phyloP scores from a whole-genome alignment of 2,329 filamentous ascomycete genomes.

The Chrysoporthe cubensis region DNA sequence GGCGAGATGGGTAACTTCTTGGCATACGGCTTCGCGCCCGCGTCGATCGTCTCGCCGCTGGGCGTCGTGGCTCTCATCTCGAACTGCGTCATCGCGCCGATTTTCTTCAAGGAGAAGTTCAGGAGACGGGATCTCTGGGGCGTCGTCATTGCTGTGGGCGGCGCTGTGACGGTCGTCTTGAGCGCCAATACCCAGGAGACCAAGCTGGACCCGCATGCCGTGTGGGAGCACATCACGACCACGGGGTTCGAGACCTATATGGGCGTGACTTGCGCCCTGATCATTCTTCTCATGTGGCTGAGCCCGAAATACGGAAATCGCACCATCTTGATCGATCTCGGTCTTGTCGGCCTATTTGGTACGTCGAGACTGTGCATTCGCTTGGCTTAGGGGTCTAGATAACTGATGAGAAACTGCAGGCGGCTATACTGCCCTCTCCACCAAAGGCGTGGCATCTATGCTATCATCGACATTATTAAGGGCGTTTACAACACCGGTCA shows the following conservation, averaged over 20 bases:
- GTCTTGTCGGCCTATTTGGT: conserved; percentile 93
- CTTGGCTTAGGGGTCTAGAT: conserved; percentile 12
- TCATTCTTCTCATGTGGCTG: conserved; percentile 76
- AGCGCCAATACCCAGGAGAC: conserved; percentile 89
- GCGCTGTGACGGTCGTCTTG: conserved; percentile 89
- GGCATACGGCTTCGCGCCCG: conserved; percentile 95
- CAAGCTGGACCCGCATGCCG: conserved; percentile 86
- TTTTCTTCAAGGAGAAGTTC: conserved; percentile 91
- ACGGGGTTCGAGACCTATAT: conserved; percentile 93
- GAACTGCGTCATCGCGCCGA: conserved; percentile 94
- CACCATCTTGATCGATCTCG: conserved; percentile 89
- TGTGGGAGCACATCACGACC: conserved; percentile 85
- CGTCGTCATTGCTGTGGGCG: conserved; percentile 82
- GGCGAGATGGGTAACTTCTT: conserved; percentile 96
- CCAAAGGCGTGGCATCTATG: conserved; percentile 94
- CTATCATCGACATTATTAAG: conserved; percentile 88
- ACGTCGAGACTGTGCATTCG: conserved; percentile 39
- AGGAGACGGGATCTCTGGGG: conserved; percentile 84
- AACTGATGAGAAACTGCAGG: conserved; percentile 50
- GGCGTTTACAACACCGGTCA: conserved; percentile 88
- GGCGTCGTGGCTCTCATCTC: conserved; percentile 96
- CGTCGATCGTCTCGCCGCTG: conserved; percentile 93
- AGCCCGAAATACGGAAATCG: conserved; percentile 84
- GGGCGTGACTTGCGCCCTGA: conserved; percentile 73
- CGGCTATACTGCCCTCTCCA: conserved; percentile 94